phyloP scores from a whole-genome alignment of 306 rosid species.

The Glycine latifolia region DNA sequence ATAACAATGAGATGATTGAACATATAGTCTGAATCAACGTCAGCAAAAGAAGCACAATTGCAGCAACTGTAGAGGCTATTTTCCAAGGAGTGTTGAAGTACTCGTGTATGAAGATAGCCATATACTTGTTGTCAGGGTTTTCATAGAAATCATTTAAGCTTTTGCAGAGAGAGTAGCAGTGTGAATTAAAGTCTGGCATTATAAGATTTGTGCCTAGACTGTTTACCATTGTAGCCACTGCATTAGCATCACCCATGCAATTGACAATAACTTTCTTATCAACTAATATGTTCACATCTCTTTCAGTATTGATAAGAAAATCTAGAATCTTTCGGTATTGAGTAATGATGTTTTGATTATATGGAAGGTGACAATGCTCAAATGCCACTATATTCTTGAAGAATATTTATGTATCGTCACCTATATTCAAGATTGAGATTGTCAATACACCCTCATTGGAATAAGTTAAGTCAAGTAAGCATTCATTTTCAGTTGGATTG shows the following conservation, averaged over 20 bases:
- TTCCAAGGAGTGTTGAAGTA: slow-evolving; percentile 11
- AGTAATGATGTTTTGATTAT: no score
- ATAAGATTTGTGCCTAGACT: neutral
- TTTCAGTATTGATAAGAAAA: no score
- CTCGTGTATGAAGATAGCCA: neutral
- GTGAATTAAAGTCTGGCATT: neutral
- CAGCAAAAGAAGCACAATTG: neutral
- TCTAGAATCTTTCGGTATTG: no score
- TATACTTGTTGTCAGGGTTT: neutral
- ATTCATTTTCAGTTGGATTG: no score
- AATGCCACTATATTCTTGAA: no score
- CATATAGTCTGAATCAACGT: no score
- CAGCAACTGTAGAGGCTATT: slow-evolving; percentile 1
- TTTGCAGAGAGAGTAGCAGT: neutral
- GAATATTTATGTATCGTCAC: no score
- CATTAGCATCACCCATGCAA: slow-evolving; percentile 31
- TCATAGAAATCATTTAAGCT: neutral
- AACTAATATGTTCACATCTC: neutral
- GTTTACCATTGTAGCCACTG: neutral
- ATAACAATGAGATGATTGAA: no score
- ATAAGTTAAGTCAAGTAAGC: no score
- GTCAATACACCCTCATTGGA: no score
- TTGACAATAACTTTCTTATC: slow-evolving; percentile 16
- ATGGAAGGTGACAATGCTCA: no score
- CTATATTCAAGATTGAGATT: no score